Evolutionary conservation across 106 monocot genomes (phyloP).

Genomic region (Dendrobium huoshanense): DNA sequence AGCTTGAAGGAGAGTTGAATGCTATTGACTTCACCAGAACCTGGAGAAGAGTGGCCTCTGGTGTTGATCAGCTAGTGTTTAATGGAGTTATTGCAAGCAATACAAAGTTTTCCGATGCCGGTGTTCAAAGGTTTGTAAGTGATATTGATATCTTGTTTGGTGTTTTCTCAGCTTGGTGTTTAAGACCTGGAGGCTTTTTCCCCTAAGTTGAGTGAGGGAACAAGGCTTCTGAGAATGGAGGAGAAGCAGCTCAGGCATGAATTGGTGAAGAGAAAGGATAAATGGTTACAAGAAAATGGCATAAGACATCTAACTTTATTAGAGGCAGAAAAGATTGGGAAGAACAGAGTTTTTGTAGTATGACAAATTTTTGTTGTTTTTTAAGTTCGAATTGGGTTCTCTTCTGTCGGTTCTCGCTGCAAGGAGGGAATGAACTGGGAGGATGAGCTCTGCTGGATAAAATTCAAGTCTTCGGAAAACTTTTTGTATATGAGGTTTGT

Average conservation of each 20-base stretch:
- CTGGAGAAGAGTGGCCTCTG: conserved; percentile 74
- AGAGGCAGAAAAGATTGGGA: conserved; percentile 70
- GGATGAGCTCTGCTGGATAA: not conserved
- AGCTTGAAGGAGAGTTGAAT: conserved; percentile 56
- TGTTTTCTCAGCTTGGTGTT: conserved; percentile 72
- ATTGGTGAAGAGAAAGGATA: conserved; percentile 27
- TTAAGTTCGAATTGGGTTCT: not conserved
- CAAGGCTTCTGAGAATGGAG: conserved; percentile 58
- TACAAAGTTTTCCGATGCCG: conserved; percentile 50
- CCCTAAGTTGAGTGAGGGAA: conserved; percentile 44
- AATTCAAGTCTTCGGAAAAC: not conserved
- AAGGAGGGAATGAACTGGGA: not conserved
- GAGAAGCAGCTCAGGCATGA: conserved; percentile 37
- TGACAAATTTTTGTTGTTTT: not conserved
- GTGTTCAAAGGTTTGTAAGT: conserved; percentile 50
- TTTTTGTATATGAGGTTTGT: too few species aligned
- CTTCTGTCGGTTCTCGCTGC: not conserved
- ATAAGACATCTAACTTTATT: conserved; percentile 46
- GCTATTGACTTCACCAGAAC: conserved; percentile 49
- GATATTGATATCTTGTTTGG: conserved; percentile 62
- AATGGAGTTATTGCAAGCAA: conserved; percentile 35
- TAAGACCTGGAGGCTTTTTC: conserved; percentile 90
- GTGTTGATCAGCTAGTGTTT: conserved; percentile 59
- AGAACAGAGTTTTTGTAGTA: conserved; percentile 37
- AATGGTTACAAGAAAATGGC: conserved; percentile 57